These are phyloP conservation scores for Mycena alexandri DNA, from an alignment of 768 basidiomycete species.

Conservation along the genomic window DNA sequence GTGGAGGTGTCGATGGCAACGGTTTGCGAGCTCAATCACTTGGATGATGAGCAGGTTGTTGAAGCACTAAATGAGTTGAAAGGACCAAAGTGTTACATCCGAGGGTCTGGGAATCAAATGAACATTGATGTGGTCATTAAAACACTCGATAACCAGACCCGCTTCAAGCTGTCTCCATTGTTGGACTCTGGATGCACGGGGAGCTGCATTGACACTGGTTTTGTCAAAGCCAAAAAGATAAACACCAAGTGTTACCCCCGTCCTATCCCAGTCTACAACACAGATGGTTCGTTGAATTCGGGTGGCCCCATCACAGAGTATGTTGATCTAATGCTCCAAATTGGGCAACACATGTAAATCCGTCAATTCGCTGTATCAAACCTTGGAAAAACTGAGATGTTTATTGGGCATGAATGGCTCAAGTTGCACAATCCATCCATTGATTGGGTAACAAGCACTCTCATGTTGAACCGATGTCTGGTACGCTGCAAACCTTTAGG, in stretches of 20 bases:
- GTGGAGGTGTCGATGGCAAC: no score
- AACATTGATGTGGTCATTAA: no score
- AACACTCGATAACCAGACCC: no score
- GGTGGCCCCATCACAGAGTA: neutral
- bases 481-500: neutral
- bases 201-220: slow-evolving; percentile 1
- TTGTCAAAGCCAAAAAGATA: no score
- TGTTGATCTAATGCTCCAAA: neutral
- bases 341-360: neutral
- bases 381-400: slow-evolving; percentile 1
- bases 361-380: neutral
- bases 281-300: neutral
- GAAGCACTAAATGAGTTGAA: no score
- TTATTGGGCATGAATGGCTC: slow-evolving; percentile 8
- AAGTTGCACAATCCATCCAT: slow-evolving; percentile 6
- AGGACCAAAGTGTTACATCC: no score
- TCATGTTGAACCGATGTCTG: neutral
- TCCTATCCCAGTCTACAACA: neutral
- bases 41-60: no score
- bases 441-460: neutral
- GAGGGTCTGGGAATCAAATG: no score
- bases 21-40: no score
- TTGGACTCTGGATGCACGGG: no score
- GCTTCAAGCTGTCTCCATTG: no score
- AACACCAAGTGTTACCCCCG: no score